Conservation (phyloP, 1,284 basidiomycete species). For the Ceratobasidium papillatum region DNA sequence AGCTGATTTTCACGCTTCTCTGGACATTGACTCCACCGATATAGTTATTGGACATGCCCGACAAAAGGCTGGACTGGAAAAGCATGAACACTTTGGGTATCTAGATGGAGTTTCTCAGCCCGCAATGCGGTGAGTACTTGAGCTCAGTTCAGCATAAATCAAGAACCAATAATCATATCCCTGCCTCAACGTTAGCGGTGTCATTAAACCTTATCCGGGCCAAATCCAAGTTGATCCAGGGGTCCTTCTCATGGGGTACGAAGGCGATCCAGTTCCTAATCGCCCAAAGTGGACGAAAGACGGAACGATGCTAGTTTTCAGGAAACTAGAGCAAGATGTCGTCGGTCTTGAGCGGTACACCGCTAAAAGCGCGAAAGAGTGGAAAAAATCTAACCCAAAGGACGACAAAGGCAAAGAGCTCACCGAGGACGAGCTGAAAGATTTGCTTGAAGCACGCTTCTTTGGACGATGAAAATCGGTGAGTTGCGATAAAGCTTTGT, state of each 20-base stretch:
- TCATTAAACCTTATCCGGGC: neutral
- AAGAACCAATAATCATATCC: no score
- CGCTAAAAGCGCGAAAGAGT: neutral
- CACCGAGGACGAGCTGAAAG: slow-evolving; percentile 40
- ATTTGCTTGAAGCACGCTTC: slow-evolving; percentile 48
- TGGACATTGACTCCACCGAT: neutral
- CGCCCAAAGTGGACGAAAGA: slow-evolving; percentile 48
- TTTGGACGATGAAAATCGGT: slow-evolving; percentile 48
- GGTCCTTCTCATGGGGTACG: slow-evolving; percentile 34
- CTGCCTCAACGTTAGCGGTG: neutral
- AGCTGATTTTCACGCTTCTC: slow-evolving; percentile 17
- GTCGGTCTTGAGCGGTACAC: neutral
- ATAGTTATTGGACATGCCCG: neutral
- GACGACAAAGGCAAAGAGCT: neutral
- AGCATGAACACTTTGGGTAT: slow-evolving; percentile 41
- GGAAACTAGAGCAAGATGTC: slow-evolving; percentile 45
- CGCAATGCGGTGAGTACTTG: slow-evolving; percentile 23
- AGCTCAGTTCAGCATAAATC: neutral
- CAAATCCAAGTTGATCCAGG: slow-evolving; percentile 17
- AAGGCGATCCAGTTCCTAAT: slow-evolving; percentile 16
- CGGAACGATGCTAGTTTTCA: slow-evolving; percentile 52
- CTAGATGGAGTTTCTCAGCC: slow-evolving; percentile 42
- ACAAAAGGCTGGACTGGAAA: slow-evolving; percentile 2
- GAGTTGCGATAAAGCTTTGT: neutral
- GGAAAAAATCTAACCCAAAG: neutral